Evolutionary conservation across 2,329 filamentous ascomycete genomes (phyloP).

Genomic region (Diaporthe citrichinensis): DNA sequence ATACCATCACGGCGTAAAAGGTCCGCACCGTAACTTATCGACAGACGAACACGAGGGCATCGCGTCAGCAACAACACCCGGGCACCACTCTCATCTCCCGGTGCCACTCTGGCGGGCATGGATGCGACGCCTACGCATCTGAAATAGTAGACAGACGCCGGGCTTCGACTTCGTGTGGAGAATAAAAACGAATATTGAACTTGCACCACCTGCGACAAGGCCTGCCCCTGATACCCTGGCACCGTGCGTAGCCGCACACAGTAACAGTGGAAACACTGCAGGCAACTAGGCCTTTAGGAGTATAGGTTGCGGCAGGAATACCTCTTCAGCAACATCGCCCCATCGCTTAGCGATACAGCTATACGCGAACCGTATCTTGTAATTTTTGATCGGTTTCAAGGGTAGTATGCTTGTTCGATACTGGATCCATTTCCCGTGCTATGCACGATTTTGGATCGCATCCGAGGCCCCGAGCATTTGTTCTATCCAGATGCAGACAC

Average conservation of each 20-base stretch:
- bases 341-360: constrained; percentile 18
- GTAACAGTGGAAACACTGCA: not conserved
- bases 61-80: not conserved
- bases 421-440: constrained; percentile 11
- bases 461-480: not conserved
- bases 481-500: constrained; percentile 16
- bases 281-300: constrained; percentile 1
- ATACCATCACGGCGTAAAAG: not conserved
- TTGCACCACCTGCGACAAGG: constrained; percentile 13
- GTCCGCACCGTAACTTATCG: constrained; percentile 9
- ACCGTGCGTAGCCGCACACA: constrained; percentile 28
- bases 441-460: constrained; percentile 16
- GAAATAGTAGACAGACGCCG: constrained; percentile 22
- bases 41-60: constrained; percentile 12
- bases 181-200: constrained; percentile 12
- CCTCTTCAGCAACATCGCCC: constrained; percentile 18
- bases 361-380: constrained; percentile 19
- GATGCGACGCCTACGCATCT: constrained; percentile 11
- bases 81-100: constrained; percentile 23
- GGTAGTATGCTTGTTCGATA: constrained; percentile 25
- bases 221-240: constrained; percentile 9
- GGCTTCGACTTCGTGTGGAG: constrained; percentile 5
- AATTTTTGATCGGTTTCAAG: constrained; percentile 33
- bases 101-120: not conserved
- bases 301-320: not conserved